Evolutionary conservation across 495 filamentous ascomycete genomes (phyloP).

Genomic region (Neurospora sp.): DNA sequence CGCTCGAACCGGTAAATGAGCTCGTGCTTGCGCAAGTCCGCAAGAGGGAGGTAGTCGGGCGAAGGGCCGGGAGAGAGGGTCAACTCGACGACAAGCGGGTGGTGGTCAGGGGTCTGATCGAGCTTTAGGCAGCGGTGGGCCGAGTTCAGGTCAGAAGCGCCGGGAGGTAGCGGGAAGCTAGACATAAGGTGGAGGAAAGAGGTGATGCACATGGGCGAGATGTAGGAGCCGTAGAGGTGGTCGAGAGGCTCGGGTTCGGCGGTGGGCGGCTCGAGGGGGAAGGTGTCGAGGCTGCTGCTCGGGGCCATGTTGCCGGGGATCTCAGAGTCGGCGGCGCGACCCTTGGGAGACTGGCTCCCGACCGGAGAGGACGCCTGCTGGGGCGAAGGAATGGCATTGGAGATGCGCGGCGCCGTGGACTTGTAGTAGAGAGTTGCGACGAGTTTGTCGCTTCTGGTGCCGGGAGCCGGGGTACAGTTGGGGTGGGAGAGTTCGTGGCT

Average conservation of each 20-base stretch:
- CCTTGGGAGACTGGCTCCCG: slow-evolving; percentile 14
- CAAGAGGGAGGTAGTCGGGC: slow-evolving; percentile 55
- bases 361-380: slow-evolving; percentile 14
- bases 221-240: slow-evolving; percentile 64
- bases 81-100: slow-evolving; percentile 61
- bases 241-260: slow-evolving; percentile 54
- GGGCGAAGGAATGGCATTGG: slow-evolving; percentile 25
- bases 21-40: slow-evolving; percentile 66
- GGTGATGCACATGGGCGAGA: slow-evolving; percentile 71
- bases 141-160: slow-evolving; percentile 49
- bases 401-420: slow-evolving; percentile 27
- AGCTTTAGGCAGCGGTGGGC: slow-evolving; percentile 62
- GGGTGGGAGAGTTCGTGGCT: slow-evolving; percentile 47
- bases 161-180: slow-evolving; percentile 47
- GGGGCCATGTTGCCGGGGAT: slow-evolving; percentile 49
- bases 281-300: slow-evolving; percentile 55
- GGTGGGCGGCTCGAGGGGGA: slow-evolving; percentile 62
- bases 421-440: slow-evolving; percentile 66
- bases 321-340: slow-evolving; percentile 27
- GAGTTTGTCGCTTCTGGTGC: slow-evolving; percentile 33
- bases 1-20: slow-evolving; percentile 71
- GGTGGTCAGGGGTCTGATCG: slow-evolving; percentile 31
- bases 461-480: slow-evolving; percentile 41
- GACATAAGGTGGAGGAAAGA: slow-evolving; percentile 72
- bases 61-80: slow-evolving; percentile 58